Conservation (phyloP, 345 rosid genomes). For the Linum usitatissimum region DNA sequence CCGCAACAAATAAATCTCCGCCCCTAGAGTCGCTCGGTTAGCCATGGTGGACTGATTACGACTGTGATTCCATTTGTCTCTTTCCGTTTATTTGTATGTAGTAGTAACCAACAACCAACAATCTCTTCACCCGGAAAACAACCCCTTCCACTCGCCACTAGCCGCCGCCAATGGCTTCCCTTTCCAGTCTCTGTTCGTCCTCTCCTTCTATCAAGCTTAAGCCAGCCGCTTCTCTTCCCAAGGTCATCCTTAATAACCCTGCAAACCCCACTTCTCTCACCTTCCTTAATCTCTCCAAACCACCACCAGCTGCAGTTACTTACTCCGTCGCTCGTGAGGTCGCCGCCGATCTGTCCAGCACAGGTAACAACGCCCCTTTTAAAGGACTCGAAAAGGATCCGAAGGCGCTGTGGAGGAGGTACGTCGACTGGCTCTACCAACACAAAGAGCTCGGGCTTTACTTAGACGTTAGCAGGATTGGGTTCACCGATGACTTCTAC, state of each 20-base stretch:
- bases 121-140: not conserved
- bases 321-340: constrained; percentile 50
- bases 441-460: constrained; percentile 81
- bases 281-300: constrained; percentile 27
- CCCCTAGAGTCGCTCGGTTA: not conserved
- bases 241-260: not conserved
- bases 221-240: constrained; percentile 12
- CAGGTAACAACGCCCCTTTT: constrained; percentile 20
- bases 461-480: constrained; percentile 83
- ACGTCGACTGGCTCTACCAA: constrained; percentile 89
- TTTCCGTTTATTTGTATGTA: constrained; percentile 4
- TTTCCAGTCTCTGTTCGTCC: constrained; percentile 33
- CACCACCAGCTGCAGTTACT: constrained; percentile 13
- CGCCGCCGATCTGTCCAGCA: constrained; percentile 30
- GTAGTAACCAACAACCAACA: not conserved
- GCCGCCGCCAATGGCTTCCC: constrained; percentile 45
- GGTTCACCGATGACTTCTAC: constrained; percentile 69
- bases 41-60: constrained; percentile 7
- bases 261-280: constrained; percentile 21
- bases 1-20: not conserved
- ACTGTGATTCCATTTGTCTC: not conserved
- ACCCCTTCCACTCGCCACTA: constrained; percentile 14
- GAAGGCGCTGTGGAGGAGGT: constrained; percentile 55
- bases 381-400: constrained; percentile 61
- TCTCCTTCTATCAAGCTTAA: constrained; percentile 34